These are phyloP conservation scores for Quercus suber DNA, from an alignment of 306 rosid species.

Conservation along the genomic window DNA sequence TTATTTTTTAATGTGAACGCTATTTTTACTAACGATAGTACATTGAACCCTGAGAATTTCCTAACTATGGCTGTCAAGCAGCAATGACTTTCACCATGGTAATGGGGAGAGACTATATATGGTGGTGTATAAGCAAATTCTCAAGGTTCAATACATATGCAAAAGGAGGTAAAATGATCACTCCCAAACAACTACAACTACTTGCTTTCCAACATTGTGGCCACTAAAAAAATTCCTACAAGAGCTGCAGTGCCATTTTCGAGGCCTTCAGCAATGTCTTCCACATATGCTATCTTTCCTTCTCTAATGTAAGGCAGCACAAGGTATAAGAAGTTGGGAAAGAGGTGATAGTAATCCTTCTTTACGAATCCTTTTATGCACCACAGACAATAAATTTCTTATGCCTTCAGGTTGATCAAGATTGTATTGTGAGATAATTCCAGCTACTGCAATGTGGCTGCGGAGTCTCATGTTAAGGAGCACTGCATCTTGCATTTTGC, in stretches of 20 bases:
- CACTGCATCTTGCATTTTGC: slow-evolving; percentile 57
- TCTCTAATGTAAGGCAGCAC: slow-evolving; percentile 52
- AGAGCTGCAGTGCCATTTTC: slow-evolving; percentile 37
- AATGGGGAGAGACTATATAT: too few species aligned
- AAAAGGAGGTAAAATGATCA: neutral
- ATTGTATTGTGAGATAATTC: slow-evolving; percentile 60
- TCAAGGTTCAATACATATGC: neutral
- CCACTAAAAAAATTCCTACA: slow-evolving; percentile 34
- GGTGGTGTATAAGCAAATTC: neutral
- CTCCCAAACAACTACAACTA: slow-evolving; percentile 24
- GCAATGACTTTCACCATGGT: too few species aligned
- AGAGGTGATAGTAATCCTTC: slow-evolving; percentile 55
- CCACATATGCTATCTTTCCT: slow-evolving; percentile 40
- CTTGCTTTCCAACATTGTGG: slow-evolving; percentile 43
- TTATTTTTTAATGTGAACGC: too few species aligned
- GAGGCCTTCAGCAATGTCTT: slow-evolving; percentile 40
- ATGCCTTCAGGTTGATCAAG: slow-evolving; percentile 53
- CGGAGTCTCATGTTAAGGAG: slow-evolving; percentile 44
- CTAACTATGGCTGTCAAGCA: too few species aligned
- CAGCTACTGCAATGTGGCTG: slow-evolving; percentile 48
- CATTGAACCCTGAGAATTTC: too few species aligned
- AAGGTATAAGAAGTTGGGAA: slow-evolving; percentile 52
- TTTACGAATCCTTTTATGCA: slow-evolving; percentile 33
- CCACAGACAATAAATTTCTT: slow-evolving; percentile 32
- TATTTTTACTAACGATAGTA: too few species aligned